A percentile compares a stretch with the other conserved stretches of the same genome.
These are phyloP conservation scores for Simplicillium aogashimaense DNA, from an alignment of 2,329 filamentous ascomycete species.

Conservation along the genomic window DNA sequence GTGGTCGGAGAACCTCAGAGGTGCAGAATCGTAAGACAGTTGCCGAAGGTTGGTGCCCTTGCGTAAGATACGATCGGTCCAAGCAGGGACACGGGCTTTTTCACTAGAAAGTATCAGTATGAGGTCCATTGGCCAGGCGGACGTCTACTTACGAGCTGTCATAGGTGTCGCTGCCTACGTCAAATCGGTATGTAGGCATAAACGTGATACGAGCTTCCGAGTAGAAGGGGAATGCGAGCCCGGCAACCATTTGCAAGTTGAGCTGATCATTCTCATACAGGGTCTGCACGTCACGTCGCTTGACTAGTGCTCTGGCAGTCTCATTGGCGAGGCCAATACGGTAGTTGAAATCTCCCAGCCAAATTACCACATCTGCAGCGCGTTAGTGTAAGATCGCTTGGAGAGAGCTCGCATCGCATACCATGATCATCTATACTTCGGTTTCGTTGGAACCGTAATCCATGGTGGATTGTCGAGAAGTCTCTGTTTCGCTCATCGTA, in stretches of 20 bases:
- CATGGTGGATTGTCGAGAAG: conserved; percentile 79
- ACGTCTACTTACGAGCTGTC: conserved; percentile 65
- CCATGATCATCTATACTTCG: conserved; percentile 86
- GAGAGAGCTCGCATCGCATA: conserved; percentile 17
- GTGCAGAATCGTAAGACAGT: conserved; percentile 70
- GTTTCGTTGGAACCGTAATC: conserved; percentile 84
- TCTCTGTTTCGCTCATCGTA: conserved; percentile 94
- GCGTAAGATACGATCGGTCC: conserved; percentile 88
- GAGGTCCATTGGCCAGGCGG: background rate
- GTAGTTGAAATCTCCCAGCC: conserved; percentile 98
- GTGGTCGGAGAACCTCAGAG: conserved; percentile 86
- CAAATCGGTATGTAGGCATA: conserved; percentile 90
- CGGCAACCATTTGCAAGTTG: conserved; percentile 93
- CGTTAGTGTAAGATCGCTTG: no score
- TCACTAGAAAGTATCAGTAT: conserved; percentile 37
- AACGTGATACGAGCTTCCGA: conserved; percentile 84
- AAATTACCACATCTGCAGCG: conserved; percentile 61
- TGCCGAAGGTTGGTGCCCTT: conserved; percentile 80
- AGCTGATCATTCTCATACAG: conserved; percentile 92
- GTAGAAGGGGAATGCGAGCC: conserved; percentile 82
- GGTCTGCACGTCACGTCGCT: conserved; percentile 61
- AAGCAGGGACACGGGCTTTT: conserved; percentile 89
- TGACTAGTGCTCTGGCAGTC: conserved; percentile 63
- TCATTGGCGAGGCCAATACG: conserved; percentile 80
- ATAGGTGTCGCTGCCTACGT: conserved; percentile 79